Evolutionary conservation across 1,139 yeast species (phyloP).

Genomic region (Yamadazyma trypodendri): DNA sequence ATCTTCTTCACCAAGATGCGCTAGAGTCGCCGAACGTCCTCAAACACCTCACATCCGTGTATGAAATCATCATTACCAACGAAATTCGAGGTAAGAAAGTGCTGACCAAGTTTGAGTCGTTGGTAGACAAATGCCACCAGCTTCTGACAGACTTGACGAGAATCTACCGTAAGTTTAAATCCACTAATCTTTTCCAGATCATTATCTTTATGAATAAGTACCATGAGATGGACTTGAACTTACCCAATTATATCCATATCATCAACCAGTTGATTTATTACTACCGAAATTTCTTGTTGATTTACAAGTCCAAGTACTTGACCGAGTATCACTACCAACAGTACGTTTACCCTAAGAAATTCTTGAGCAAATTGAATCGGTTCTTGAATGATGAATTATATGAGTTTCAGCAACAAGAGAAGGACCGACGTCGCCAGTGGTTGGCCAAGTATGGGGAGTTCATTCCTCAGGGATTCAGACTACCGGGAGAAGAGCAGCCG

Average conservation of each 20-base stretch:
- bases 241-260: conserved; percentile 25
- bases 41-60: conserved; percentile 31
- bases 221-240: conserved; percentile 14
- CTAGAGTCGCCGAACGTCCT: conserved; percentile 32
- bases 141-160: conserved; percentile 6
- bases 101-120: conserved; percentile 10
- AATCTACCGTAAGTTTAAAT: conserved; percentile 22
- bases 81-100: conserved; percentile 32
- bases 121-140: conserved; percentile 6
- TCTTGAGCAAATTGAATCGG: conserved; percentile 28
- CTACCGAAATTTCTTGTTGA: conserved; percentile 33
- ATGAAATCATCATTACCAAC: conserved; percentile 38
- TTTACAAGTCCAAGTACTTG: conserved; percentile 38
- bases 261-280: conserved; percentile 34
- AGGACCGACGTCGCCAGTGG: conserved; percentile 38
- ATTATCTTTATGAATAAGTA: conserved; percentile 22
- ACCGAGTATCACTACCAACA: conserved; percentile 42
- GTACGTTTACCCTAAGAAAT: conserved; percentile 39
- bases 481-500: conserved; percentile 46
- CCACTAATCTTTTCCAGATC: conserved; percentile 24
- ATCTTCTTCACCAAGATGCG: conserved; percentile 35
- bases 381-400: conserved; percentile 36
- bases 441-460: conserved; percentile 39
- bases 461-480: conserved; percentile 36
- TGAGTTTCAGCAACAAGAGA: conserved; percentile 35